phyloP scores from a whole-genome alignment of 1,139 yeast genomes.

The Pichia sp. region DNA sequence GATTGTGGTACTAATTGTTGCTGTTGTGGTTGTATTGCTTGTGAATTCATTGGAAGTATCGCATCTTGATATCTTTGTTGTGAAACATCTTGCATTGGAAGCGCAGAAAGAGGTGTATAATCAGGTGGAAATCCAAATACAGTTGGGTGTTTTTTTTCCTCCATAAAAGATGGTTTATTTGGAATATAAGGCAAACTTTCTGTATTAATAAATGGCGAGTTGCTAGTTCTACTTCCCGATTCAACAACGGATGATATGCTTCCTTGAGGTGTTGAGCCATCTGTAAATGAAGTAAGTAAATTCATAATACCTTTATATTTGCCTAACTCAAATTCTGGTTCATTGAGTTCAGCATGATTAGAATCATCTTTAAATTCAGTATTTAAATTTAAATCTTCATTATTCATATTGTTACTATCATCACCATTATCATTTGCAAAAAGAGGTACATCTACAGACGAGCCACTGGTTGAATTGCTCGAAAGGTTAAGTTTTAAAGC shows the following conservation, averaged over 20 bases:
- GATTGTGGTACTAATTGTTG: not conserved
- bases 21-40: not conserved
- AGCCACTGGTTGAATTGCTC: not conserved
- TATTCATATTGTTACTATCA: not conserved
- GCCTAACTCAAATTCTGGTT: conserved; percentile 4
- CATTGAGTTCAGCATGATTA: not conserved
- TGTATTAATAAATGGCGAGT: not conserved
- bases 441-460: not conserved
- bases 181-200: not conserved
- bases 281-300: conserved; percentile 2
- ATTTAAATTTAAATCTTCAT: not conserved
- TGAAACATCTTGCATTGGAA: not conserved
- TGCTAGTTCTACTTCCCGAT: not conserved
- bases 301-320: conserved; percentile 7
- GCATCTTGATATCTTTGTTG: not conserved
- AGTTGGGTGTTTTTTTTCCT: not conserved
- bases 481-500: not conserved
- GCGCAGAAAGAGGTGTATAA: not conserved
- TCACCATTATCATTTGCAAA: not conserved
- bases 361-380: not conserved
- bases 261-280: not conserved
- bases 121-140: not conserved
- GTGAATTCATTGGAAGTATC: not conserved
- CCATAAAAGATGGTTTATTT: not conserved
- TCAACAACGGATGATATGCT: not conserved